Percentiles rank a stretch among this genome's conserved stretches.
These are phyloP conservation scores for Colletotrichum sp. DNA, from an alignment of 2,329 filamentous ascomycete genomes.

Conservation along the genomic window DNA sequence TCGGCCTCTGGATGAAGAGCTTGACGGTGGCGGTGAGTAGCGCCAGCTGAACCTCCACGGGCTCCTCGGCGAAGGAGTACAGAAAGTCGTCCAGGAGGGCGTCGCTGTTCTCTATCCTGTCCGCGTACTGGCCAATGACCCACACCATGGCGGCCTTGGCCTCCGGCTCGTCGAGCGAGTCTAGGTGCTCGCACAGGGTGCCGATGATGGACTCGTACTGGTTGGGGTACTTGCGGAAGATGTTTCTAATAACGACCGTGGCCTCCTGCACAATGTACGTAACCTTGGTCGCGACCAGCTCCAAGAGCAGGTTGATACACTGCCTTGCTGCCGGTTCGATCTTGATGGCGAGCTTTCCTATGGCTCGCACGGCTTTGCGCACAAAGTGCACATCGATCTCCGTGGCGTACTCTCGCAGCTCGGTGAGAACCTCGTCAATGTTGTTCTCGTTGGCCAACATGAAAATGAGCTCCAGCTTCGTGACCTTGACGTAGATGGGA, in stretches of 20 bases:
- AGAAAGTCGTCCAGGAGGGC: conserved; percentile 93
- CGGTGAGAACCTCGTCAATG: conserved; percentile 92
- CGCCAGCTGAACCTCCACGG: conserved; percentile 93
- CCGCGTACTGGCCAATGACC: conserved; percentile 98
- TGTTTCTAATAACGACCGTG: conserved; percentile 97
- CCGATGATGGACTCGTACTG: conserved; percentile 98
- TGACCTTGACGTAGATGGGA: conserved; percentile 99
- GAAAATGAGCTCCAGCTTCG: conserved; percentile 97
- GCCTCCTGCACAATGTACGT: conserved; percentile 99
- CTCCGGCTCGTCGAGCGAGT: conserved; percentile 95
- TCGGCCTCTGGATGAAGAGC: conserved; percentile 95
- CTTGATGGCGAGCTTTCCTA: conserved; percentile 98
- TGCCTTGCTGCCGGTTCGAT: conserved; percentile 91
- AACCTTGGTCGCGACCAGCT: conserved; percentile 96
- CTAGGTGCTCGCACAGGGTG: conserved; percentile 93
- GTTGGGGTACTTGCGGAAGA: conserved; percentile 98
- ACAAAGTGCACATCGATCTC: conserved; percentile 99
- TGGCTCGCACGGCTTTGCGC: conserved; percentile 94
- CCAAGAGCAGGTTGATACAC: conserved; percentile 91
- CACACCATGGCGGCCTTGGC: conserved; percentile 99
- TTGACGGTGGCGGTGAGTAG: conserved; percentile 96
- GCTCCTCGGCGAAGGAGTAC: conserved; percentile 91
- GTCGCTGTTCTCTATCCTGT: conserved; percentile 96
- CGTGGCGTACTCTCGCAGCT: conserved; percentile 94
- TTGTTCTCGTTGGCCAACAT: conserved; percentile 97